Evolutionary conservation across 768 basidiomycete species (phyloP), one percentile per base, ranked within the genome.

Genomic region (Lactifluus echinatus): DNA sequence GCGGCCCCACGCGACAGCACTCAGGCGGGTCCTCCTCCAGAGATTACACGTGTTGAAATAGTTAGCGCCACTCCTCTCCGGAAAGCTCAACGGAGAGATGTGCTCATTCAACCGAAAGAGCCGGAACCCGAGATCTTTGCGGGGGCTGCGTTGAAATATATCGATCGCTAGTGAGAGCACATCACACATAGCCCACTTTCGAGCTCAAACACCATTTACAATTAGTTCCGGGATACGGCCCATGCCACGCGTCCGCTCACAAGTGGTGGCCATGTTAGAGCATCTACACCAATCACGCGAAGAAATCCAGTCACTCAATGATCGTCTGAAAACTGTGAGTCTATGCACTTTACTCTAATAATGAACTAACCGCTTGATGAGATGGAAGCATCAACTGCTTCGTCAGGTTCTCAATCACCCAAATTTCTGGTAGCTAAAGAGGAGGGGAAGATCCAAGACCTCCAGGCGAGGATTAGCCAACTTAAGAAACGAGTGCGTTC

Each of bases 51-150:
- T 52, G 78, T 79, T 21, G 79, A 82, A 57, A 86, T 89, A 64
- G 72, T 76, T 45, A 84, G 82, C 6, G 84, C 88, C 2, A 89
- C 88, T 0, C 88, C 87, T 12, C 76, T 88, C 40, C 75, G 77
- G 51, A 73, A 69, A 55, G 80, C 75, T 70, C 50, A 73, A 74
- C 43, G 64, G 7, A 66, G 64, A 40, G 55, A 61, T 43, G 51
- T 49, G 3, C 69, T 71, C 17, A 65, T 68, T 36, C 72, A 73
- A 42, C 58, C 63, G 4, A 70, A 68, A 43, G 82, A 83, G 21
- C 72, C 79, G 8, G 83, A 87, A 23, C 87, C 88, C 6, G 87
- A 89, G 67, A 75, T 87, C 14, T 89, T 88, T 68, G 85, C 82
- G 0, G 74, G 81, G 58, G 89, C 89, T 8, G 87, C 89, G 0